phyloP scores from a whole-genome alignment of 306 rosid genomes.

The Purshia tridentata region DNA sequence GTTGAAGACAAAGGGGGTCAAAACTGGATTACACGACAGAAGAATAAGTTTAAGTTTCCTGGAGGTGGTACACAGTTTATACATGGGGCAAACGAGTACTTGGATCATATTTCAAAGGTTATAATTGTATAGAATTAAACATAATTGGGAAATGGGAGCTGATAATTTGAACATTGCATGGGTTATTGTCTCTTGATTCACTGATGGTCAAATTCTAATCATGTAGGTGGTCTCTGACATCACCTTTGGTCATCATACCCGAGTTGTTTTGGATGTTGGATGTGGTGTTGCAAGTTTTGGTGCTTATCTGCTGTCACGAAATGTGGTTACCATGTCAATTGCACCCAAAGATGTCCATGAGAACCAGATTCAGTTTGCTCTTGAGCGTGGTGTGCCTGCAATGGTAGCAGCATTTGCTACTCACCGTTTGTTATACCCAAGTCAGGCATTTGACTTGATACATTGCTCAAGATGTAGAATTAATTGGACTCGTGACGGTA shows the following conservation, averaged over 20 bases:
- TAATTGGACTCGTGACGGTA: slow-evolving; percentile 95
- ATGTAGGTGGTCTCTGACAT: slow-evolving; percentile 76
- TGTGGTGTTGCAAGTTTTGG: slow-evolving; percentile 99
- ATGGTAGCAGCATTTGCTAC: slow-evolving; percentile 91
- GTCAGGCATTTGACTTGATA: slow-evolving; percentile 90
- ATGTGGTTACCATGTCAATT: slow-evolving; percentile 80
- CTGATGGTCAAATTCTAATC: slow-evolving; percentile 34
- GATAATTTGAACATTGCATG: not conserved
- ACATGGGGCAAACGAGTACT: slow-evolving; percentile 89
- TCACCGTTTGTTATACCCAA: slow-evolving; percentile 76
- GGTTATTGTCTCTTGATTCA: not conserved
- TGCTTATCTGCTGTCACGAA: slow-evolving; percentile 72
- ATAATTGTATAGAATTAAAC: slow-evolving; percentile 16
- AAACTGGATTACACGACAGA: slow-evolving; percentile 74
- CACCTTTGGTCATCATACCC: slow-evolving; percentile 73
- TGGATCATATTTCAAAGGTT: slow-evolving; percentile 84
- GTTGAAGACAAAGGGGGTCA: slow-evolving; percentile 98
- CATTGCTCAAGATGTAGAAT: slow-evolving; percentile 97
- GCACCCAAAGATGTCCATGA: slow-evolving; percentile 98
- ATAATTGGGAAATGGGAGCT: slow-evolving; percentile 5
- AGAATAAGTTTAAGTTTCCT: slow-evolving; percentile 80
- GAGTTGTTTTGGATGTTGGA: slow-evolving; percentile 87
- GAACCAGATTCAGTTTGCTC: slow-evolving; percentile 96
- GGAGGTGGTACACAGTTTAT: slow-evolving; percentile 99
- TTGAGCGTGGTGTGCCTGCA: slow-evolving; percentile 98